phyloP scores from a whole-genome alignment of 164 flowering plant genomes.

The Vitis rotundifolia region DNA sequence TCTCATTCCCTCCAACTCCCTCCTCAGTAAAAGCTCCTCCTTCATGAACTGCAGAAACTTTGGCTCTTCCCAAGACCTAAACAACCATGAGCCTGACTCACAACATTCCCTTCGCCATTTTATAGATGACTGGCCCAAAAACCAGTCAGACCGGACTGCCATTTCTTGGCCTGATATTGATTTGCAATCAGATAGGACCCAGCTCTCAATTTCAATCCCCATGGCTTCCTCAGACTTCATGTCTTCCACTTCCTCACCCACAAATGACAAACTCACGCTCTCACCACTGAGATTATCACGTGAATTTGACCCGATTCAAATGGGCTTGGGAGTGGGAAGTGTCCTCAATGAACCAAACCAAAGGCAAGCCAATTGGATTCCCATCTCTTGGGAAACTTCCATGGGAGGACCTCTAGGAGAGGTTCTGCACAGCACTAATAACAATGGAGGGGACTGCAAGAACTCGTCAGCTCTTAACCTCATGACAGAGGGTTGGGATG shows the following conservation, averaged over 20 bases:
- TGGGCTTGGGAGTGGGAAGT: slow-evolving; percentile 59
- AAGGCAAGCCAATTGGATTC: slow-evolving; percentile 58
- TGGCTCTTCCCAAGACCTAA: slow-evolving; percentile 32
- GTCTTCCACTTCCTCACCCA: slow-evolving; percentile 57
- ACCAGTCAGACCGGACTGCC: slow-evolving; percentile 36
- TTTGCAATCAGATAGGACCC: slow-evolving; percentile 63
- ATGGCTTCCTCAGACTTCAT: slow-evolving; percentile 51
- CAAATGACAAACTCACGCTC: slow-evolving; percentile 44
- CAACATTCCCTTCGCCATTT: slow-evolving; percentile 59
- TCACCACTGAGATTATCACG: slow-evolving; percentile 58
- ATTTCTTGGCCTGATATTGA: slow-evolving; percentile 57
- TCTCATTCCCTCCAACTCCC: slow-evolving; percentile 50
- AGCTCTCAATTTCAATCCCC: slow-evolving; percentile 78
- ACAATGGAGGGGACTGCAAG: slow-evolving; percentile 26
- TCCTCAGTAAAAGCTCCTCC: slow-evolving; percentile 40
- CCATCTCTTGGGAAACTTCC: slow-evolving; percentile 66
- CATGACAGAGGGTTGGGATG: slow-evolving; percentile 64
- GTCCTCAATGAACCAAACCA: slow-evolving; percentile 30
- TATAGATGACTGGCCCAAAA: slow-evolving; percentile 75
- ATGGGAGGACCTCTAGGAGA: slow-evolving; percentile 93
- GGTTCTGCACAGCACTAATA: slow-evolving; percentile 53
- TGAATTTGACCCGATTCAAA: slow-evolving; percentile 55
- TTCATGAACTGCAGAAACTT: slow-evolving; percentile 28
- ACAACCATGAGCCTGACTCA: slow-evolving; percentile 34
- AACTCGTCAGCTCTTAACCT: slow-evolving; percentile 53